Evolutionary conservation across 176 grass and related monocot species (phyloP), one percentile per base, ranked within the genome.

Genomic region (Avena insularis): DNA sequence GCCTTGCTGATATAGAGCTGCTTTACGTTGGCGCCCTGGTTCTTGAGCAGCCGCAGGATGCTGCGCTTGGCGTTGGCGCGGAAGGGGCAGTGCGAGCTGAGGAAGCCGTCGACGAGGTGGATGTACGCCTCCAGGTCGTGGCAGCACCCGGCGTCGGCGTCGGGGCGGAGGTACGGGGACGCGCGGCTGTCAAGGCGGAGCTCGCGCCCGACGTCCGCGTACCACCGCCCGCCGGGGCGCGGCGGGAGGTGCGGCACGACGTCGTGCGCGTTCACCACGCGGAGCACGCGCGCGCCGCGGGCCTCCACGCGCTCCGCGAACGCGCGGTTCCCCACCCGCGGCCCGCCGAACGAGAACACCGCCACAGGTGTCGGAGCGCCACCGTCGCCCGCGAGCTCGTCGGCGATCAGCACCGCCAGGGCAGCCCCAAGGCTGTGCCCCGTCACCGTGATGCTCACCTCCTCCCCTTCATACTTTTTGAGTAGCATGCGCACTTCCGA

Each of bases 71-170:
- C 92, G 71, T 91, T 91, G 21, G 81, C 75, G 13, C 92, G 33
- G 68, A 94, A 94, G 13, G 84, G 89, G 76, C 86, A 89, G 58
- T 88, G 58, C 76, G 89, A 84, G 19, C 74, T 61, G 14, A 89
- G 49, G 86, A 91, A 94, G 12, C 92, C 92, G 48, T 94, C 92
- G 62, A 94, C 92, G 45, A 94, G 84, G 81, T 94, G 92, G 70
- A 94, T 86, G 70, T 94, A 94, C 3, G 92, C 92, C 31, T 94
- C 92, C 2, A 94, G 87, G 48, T 94, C 92, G 49, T 94, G 92
- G 87, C 92, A 94, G 80, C 92, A 94, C 1, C 86, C 92, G 2
- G 70, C 75, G 75, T 91, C 92, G 16, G 92, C 92, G 76, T 91
- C 86, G 0, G 87, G 89, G 0, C 89, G 83, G 50, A 93, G 92